Evolutionary conservation across 805 yeast genomes (phyloP).

Genomic region (Starmera caribaea): DNA sequence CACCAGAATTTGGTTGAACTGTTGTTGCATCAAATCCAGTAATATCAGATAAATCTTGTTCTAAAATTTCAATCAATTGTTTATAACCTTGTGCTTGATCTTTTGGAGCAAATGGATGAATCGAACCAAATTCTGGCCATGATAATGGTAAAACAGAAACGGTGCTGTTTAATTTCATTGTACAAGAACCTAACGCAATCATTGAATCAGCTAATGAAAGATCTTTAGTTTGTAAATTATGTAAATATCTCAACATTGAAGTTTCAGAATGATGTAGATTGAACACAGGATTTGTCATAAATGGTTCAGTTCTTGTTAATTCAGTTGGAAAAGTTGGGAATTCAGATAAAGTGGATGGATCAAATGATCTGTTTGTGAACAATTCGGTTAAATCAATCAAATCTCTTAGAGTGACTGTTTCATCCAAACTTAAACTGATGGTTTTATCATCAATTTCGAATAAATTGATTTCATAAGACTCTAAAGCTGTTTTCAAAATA

Average conservation of each 20-base stretch:
- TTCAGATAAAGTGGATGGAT: slow-evolving; percentile 15
- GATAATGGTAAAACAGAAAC: slow-evolving; percentile 91
- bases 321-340: slow-evolving; percentile 43
- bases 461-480: slow-evolving; percentile 60
- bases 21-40: slow-evolving; percentile 92
- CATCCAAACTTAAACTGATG: slow-evolving; percentile 83
- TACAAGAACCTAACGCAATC: slow-evolving; percentile 97
- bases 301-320: slow-evolving; percentile 44
- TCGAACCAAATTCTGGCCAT: slow-evolving; percentile 82
- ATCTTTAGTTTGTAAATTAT: slow-evolving; percentile 77
- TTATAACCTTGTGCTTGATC: slow-evolving; percentile 86
- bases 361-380: slow-evolving; percentile 38
- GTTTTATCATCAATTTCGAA: slow-evolving; percentile 53
- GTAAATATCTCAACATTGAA: slow-evolving; percentile 85
- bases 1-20: slow-evolving; percentile 95
- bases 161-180: slow-evolving; percentile 95
- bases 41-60: slow-evolving; percentile 76
- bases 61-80: slow-evolving; percentile 67
- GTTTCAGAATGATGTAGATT: slow-evolving; percentile 89
- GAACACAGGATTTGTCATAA: slow-evolving; percentile 71
- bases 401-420: slow-evolving; percentile 63
- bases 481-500: slow-evolving; percentile 48
- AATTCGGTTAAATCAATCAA: slow-evolving; percentile 44
- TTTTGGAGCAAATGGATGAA: slow-evolving; percentile 90
- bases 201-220: slow-evolving; percentile 89